Conservation (phyloP, 768 basidiomycete genomes). For the Boletus subcaerulescens region DNA sequence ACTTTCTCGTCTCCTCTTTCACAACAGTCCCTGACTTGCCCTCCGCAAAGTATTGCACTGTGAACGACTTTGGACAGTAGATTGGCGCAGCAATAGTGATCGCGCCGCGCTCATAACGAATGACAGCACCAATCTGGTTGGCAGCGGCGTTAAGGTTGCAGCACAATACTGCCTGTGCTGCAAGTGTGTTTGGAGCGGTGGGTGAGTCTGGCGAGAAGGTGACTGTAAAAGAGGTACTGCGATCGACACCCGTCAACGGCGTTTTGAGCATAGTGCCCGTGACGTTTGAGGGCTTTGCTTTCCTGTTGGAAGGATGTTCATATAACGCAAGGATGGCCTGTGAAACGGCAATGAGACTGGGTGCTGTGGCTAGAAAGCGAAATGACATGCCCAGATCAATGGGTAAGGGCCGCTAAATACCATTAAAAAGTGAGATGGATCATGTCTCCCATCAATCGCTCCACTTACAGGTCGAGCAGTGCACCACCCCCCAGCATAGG, state of each 20-base stretch:
- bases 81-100: constrained; percentile 65
- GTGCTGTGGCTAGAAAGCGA: neutral
- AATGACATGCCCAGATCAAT: constrained; percentile 61
- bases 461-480: constrained; percentile 73
- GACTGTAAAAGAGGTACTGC: constrained; percentile 70
- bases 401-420: constrained; percentile 71
- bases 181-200: constrained; percentile 36
- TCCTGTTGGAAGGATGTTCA: constrained; percentile 73
- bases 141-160: constrained; percentile 60
- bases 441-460: neutral
- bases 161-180: constrained; percentile 70
- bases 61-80: constrained; percentile 64
- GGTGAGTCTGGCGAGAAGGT: constrained; percentile 54
- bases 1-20: constrained; percentile 55
- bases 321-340: constrained; percentile 77
- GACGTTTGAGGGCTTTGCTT: constrained; percentile 53
- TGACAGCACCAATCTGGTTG: constrained; percentile 50
- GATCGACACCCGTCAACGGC: constrained; percentile 74
- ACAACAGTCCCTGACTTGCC: constrained; percentile 40
- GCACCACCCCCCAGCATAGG: constrained; percentile 81
- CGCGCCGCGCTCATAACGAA: constrained; percentile 73
- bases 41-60: constrained; percentile 56
- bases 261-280: constrained; percentile 76
- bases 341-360: constrained; percentile 10
- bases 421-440: constrained; percentile 3